Evolutionary conservation across 441 rosid genomes (phyloP).

Genomic region (Macaranga tanarius): DNA sequence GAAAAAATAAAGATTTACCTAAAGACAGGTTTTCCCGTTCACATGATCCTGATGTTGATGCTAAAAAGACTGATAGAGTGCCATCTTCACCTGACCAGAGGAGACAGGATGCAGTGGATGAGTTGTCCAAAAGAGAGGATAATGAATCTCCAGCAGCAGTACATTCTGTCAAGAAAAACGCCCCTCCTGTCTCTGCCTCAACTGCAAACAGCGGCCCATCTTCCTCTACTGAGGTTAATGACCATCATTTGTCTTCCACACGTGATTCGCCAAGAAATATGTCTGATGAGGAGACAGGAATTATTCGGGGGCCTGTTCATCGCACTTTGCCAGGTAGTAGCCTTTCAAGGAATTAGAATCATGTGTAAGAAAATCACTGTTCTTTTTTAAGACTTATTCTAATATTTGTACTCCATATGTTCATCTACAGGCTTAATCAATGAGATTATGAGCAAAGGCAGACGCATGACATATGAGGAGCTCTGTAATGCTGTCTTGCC

Average conservation of each 20-base stretch:
- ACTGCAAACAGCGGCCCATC: slow-evolving; percentile 76
- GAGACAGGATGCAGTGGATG: slow-evolving; percentile 47
- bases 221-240: slow-evolving; percentile 67
- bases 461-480: slow-evolving; percentile 89
- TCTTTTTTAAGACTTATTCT: background rate
- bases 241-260: slow-evolving; percentile 54
- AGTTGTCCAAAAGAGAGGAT: slow-evolving; percentile 45
- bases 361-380: background rate
- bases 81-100: slow-evolving; percentile 63
- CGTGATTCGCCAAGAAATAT: slow-evolving; percentile 60
- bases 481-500: slow-evolving; percentile 95
- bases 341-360: slow-evolving; percentile 10
- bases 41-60: slow-evolving; percentile 60
- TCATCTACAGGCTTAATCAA: slow-evolving; percentile 60
- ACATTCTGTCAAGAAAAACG: slow-evolving; percentile 39
- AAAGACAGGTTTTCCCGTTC: slow-evolving; percentile 48
- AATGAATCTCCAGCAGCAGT: slow-evolving; percentile 36
- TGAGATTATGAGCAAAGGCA: slow-evolving; percentile 94
- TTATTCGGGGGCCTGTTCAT: slow-evolving; percentile 51
- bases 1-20: slow-evolving; percentile 71
- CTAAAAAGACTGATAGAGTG: slow-evolving; percentile 52
- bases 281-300: slow-evolving; percentile 72
- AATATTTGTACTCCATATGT: background rate
- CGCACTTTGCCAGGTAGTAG: slow-evolving; percentile 76
- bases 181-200: slow-evolving; percentile 43